Conservation (phyloP, 2,329 filamentous ascomycete genomes). For the Cadophora gregata region DNA sequence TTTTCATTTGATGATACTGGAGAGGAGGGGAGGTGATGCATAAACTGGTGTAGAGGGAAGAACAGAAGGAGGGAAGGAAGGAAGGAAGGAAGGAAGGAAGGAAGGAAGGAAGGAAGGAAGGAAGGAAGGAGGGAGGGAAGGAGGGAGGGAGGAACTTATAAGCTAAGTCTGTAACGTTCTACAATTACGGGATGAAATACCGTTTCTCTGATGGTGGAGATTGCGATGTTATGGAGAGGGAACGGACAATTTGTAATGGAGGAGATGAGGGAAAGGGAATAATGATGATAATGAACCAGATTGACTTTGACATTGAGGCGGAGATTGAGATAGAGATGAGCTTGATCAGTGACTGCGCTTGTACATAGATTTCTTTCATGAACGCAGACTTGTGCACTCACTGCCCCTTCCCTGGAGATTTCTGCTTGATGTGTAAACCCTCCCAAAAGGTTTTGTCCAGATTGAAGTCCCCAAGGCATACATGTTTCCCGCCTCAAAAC, state of each 20-base stretch:
- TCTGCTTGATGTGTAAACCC: neutral
- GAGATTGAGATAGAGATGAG: neutral
- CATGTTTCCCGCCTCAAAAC: too few species aligned
- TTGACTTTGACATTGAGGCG: neutral
- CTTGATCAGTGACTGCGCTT: neutral
- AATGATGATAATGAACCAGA: neutral
- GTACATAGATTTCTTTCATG: neutral
- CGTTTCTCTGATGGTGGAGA: neutral
- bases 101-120: too few species aligned
- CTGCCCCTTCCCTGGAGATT: neutral
- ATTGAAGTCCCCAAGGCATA: too few species aligned
- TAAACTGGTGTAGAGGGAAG: too few species aligned
- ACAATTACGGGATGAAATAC: too few species aligned
- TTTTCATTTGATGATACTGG: neutral
- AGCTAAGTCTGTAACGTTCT: neutral
- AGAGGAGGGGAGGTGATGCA: neutral
- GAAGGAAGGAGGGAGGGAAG: neutral
- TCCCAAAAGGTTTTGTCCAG: too few species aligned
- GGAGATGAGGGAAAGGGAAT: neutral
- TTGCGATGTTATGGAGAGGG: too few species aligned
- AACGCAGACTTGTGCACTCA: constrained; percentile 2
- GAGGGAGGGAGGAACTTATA: neutral
- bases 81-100: too few species aligned
- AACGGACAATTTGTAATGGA: too few species aligned
- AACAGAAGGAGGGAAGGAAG: neutral